These are phyloP conservation scores for Bacidia rubella DNA, from an alignment of 495 filamentous ascomycete genomes.

Conservation along the genomic window DNA sequence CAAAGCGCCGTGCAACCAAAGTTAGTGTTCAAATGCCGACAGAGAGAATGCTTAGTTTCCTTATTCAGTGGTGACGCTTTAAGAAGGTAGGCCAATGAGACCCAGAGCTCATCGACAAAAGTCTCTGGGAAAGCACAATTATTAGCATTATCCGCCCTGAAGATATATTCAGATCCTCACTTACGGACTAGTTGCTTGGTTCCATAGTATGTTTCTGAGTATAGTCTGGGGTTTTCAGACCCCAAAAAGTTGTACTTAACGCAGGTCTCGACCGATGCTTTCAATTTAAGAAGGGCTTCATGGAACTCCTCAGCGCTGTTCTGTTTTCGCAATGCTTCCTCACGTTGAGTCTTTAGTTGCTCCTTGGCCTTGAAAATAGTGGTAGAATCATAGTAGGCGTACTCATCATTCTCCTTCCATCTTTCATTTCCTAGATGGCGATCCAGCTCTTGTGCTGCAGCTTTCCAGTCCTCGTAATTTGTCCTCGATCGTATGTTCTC, in stretches of 20 bases:
- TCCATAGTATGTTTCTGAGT: slow-evolving; percentile 91
- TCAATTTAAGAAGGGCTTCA: slow-evolving; percentile 56
- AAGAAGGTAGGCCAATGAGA: slow-evolving; percentile 51
- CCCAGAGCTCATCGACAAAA: slow-evolving; percentile 63
- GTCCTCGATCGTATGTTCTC: slow-evolving; percentile 52
- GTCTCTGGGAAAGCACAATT: no score
- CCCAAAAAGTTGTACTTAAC: slow-evolving; percentile 96
- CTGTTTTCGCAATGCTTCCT: slow-evolving; percentile 43
- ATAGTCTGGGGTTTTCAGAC: slow-evolving; percentile 84
- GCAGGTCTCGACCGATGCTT: slow-evolving; percentile 66
- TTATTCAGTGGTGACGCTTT: slow-evolving; percentile 48
- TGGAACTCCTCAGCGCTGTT: slow-evolving; percentile 19
- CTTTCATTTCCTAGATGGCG: slow-evolving; percentile 62
- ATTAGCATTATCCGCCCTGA: no score
- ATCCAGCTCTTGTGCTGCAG: slow-evolving; percentile 66
- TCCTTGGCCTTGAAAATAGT: slow-evolving; percentile 63
- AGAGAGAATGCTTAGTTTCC: slow-evolving; percentile 68
- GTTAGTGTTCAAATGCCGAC: slow-evolving; percentile 80
- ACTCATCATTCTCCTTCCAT: slow-evolving; percentile 82
- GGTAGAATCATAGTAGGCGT: slow-evolving; percentile 84
- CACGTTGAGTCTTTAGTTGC: slow-evolving; percentile 51
- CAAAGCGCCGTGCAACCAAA: slow-evolving; percentile 88
- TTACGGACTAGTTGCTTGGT: slow-evolving; percentile 87
- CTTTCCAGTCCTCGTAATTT: slow-evolving; percentile 71
- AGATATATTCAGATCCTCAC: no score